Base-by-base conservation (phyloP, 2,329 filamentous ascomycete species). In the Xylariales sp. region DNA sequence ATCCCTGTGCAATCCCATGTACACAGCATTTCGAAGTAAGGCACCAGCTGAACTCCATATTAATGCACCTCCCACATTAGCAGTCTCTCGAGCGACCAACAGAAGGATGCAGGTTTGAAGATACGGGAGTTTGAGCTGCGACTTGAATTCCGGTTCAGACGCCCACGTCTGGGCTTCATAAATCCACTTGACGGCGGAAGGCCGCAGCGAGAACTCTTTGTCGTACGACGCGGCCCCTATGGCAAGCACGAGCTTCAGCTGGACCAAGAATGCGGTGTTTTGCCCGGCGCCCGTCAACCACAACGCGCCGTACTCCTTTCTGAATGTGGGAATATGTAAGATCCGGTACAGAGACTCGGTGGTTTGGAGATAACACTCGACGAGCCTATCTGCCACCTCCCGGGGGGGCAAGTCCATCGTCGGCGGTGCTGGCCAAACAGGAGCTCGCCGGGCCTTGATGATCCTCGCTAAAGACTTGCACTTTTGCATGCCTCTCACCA, bases 111-210 rank as follows among this genome's bases (percentile, higher is more conserved):
- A 59, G 0, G 55, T 65, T 41, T 82, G 78, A 0, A 82, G 43
- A n/a, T 61, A 64, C 20, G 68, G 64, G 0, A 80, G 56, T 2
- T 60, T 66, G 0, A 81, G 57, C 1, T 66, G 57, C 1, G 66
- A 62, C 42, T 81, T 82, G 48, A 69, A 71, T 4, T 69, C 60
- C 0, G 77, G 78, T 5, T 67, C 65, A 0, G 70, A 67, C 1
- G 74, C 36, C 72, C 73, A 82, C 0, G 66, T 66, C 30, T 76
- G 70, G 0, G 70, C 76, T 43, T 79, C 75, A 38, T 74, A 72
- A 0, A 80, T 57, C 78, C 77, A 83, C 19, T 56, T 62, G n/a
- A 69, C 57, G 1, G 77, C 77, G 0, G 63, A 61, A 5, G 57
- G 36, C 6, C 74, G 67, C 24, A 78, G 46, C 0, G 67, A 70